phyloP scores from a whole-genome alignment of 805 yeast species.

The Clavispora vitiphila region DNA sequence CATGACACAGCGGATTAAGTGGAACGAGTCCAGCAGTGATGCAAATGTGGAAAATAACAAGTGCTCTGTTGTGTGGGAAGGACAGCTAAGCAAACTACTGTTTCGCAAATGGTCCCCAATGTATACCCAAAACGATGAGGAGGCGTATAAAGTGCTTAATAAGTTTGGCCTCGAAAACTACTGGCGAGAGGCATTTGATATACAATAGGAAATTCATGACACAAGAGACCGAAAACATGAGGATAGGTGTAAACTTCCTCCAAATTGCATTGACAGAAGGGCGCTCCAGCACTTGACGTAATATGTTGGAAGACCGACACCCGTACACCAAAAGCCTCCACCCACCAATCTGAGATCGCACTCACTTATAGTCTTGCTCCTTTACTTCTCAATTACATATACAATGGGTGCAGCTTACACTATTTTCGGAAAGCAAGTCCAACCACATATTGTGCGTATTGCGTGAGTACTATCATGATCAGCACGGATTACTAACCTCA shows the following conservation, averaged over 20 bases:
- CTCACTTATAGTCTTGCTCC: neutral
- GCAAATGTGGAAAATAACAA: conserved; percentile 38
- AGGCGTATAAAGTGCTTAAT: conserved; percentile 43
- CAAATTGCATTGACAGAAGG: too few species aligned
- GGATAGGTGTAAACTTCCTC: too few species aligned
- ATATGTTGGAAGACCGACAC: too few species aligned
- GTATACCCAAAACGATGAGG: conserved; percentile 46
- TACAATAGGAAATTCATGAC: neutral
- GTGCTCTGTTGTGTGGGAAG: conserved; percentile 65
- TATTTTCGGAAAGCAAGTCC: conserved; percentile 42
- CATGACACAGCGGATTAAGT: conserved; percentile 56
- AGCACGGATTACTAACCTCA: conserved; percentile 14
- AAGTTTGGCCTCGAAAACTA: conserved; percentile 55
- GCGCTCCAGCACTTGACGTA: too few species aligned
- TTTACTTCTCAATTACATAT: neutral
- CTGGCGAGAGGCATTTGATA: conserved; percentile 35
- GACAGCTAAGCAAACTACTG: conserved; percentile 47
- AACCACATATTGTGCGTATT: conserved; percentile 39
- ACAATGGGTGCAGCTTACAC: conserved; percentile 40
- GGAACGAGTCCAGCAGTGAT: conserved; percentile 46
- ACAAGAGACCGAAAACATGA: too few species aligned
- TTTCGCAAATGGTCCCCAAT: conserved; percentile 71
- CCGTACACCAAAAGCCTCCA: conserved; percentile 5
- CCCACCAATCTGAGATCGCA: conserved; percentile 1
- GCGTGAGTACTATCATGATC: neutral